Evolutionary conservation across 352 stramenopile species (phyloP), one percentile per base, ranked within the genome.

Genomic region (Phytophthora idaei): DNA sequence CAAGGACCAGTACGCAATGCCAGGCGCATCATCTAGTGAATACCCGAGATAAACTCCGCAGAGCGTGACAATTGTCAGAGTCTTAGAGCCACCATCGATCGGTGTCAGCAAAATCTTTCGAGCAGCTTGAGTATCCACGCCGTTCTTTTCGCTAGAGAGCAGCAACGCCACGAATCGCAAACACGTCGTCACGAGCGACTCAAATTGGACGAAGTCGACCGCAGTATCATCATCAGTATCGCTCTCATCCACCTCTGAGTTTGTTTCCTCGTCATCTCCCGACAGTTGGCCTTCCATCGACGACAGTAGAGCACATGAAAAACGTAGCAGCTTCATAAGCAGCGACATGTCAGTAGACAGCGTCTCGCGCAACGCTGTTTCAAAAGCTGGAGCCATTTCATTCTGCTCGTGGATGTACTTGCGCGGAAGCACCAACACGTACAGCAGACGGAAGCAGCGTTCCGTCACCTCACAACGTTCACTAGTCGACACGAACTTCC

Each of bases 271-370:
- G 17, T 66, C 47, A 12, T 49, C 21, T 12, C 65, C 57, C 34
- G 47, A 41, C 14, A 49, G 44, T 27, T 63, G 54, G 27, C 56
- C 54, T 47, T 74, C 44, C 28, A 58, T 56, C 3, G 61, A 51
- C 11, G 72, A 79, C 29, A 85, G 37, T 11, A 80, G 50, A 12
- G 59, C 64, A 41, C 61, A 76, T 11, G 74, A 76, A 14, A 67
- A 81, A 17, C 77, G 76, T 29, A 92, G 50, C 15, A 92, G 46
- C 54, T 92, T 92, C 67, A 83, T 83, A 15, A 90, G 45, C 15
- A 92, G 47, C n/a, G 73, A 76, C 55, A 77, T 76, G 37, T 92
- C 80, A 0, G 71, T 77, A 25, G 74, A 57, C 14, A 92, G 64
- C 12, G 79, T 85, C 28, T 80, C 65, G 5, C 76, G 71, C n/a